phyloP scores from a whole-genome alignment of 441 rosid genomes.

The Erodium moschatum region DNA sequence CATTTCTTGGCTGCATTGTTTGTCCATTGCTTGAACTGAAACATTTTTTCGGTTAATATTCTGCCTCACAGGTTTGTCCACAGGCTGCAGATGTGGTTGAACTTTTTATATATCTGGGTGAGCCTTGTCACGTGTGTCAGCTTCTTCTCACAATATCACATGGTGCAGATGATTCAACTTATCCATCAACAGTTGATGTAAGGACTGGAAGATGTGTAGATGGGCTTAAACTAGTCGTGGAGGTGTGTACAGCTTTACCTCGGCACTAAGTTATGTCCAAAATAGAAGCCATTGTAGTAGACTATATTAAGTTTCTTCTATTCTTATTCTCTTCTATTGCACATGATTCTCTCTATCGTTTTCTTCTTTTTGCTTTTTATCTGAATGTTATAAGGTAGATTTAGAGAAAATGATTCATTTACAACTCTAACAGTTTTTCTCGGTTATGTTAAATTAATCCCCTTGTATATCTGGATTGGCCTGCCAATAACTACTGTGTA shows the following conservation, averaged over 20 bases:
- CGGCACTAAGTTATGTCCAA: background rate
- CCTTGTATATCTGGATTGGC: background rate
- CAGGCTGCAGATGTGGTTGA: constrained; percentile 81
- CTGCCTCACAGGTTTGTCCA: constrained; percentile 61
- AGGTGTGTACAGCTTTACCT: constrained; percentile 45
- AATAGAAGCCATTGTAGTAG: background rate
- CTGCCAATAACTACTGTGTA: constrained; percentile 3
- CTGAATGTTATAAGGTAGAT: background rate
- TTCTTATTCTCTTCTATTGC: background rate
- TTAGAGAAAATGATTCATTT: background rate
- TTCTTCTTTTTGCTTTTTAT: background rate
- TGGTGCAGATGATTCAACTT: constrained; percentile 85
- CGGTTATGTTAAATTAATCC: background rate
- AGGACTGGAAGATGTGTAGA: constrained; percentile 74
- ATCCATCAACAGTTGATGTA: constrained; percentile 78
- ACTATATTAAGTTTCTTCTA: background rate
- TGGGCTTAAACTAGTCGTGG: constrained; percentile 72
- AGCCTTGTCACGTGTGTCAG: constrained; percentile 96
- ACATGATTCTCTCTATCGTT: background rate
- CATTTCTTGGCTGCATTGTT: constrained; percentile 12
- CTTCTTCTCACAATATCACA: constrained; percentile 80
- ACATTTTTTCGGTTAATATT: constrained; percentile 1
- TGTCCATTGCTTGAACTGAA: constrained; percentile 7
- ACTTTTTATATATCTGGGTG: constrained; percentile 75
- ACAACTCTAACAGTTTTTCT: background rate